Base-by-base conservation (phyloP, 2,329 filamentous ascomycete genomes). In the Exophiala sp. region DNA sequence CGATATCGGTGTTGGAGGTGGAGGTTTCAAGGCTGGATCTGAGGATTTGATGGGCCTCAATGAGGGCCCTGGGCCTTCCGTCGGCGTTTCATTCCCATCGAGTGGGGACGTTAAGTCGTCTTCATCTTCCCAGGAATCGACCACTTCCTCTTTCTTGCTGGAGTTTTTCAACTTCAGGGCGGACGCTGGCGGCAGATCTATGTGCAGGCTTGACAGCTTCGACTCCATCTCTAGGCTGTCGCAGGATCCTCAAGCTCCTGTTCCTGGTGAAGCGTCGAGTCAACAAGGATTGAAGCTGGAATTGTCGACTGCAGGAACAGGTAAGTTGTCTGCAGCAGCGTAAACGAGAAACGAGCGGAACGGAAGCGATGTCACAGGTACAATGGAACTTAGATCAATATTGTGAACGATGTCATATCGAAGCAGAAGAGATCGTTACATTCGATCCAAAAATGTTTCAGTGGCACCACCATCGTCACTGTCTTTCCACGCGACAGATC, bases 91-190 rank as follows among this genome's bases (percentile, higher is more conserved):
- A 21, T 11, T 59, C 69, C 67, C 16, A 63, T 56, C 57, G 36
- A 40, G 40, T 11, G 49, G 52, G n/a, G 55, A 58, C 20, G 43
- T 50, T 12, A 36, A 16, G 29, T 56, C 65, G 35, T 68, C 66
- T 16, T 68, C 66, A 18, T 68, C 65, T 29, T 91, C 87, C 88
- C 88, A 91, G 40, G 85, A 89, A 60, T 91, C 88, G 49, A 79
- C 81, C 16, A 87, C 74, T 14, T 71, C 55, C 10, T 47, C 44
- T 39, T 51, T 51, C 38, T 72, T 72, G 52, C 71, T 66, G 29
- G 55, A 48, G 39, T 35, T 55, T 18, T 54, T 41, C 18, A 59
- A 42, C 29, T 54, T 61, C 18, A 62, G 16, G 41, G 66, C 65
- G 52, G 58, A 61, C 29, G 50, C 58, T 36, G 55, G 59, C 14